Evolutionary conservation across 176 grass and related monocot genomes (phyloP), one percentile per base, ranked within the genome.

Genomic region (sorghum (Sorghum bicolor)): DNA sequence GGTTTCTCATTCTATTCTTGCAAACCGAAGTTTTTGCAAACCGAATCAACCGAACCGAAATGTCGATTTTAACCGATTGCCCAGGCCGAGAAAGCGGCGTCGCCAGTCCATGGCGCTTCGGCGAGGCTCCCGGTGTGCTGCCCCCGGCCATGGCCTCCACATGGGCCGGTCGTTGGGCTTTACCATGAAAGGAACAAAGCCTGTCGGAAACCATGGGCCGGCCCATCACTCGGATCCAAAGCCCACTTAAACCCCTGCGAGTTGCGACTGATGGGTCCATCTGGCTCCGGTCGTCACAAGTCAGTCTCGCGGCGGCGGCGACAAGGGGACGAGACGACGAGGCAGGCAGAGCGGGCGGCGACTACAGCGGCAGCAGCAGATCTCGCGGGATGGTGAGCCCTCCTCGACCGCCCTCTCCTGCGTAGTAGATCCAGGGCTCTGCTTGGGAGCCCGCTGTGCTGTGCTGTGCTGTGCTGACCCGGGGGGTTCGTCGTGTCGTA

Each of bases 371-470:
- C 48, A 22, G 39, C 48, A 22, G 39, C 80, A 75, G 89, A 90
- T 90, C 84, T 70, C 74, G 22, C 22, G 67, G 41, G 4, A 90
- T 90, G 84, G 89, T 90, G 52, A 87, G 74, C 24, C 32, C 31
- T 5, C 32, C 31, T 5, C 5, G 6, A 25, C 6, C 8, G 6
- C 25, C 48, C 14, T 1, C 62, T 24, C 84, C 11, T 22, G 5
- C 26, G 1, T 5, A 26, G 1, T 5, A 26, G 76, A 75, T 85
- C 47, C 60, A 29, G 12, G 9, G 17, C 19, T 65, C 9, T 10
- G 1, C 48, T 25, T 8, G 10, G 34, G 53, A 50, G 13, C 5
- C 31, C 13, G 16, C 1, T 30, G 12, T 32, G 41, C 77, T 81
- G 55, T 32, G 41, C 77, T 81, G 55, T n/a, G 16, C 1, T 30